Conservation (phyloP, 108 stramenopile genomes). For the Asterionellopsis glacialis region DNA sequence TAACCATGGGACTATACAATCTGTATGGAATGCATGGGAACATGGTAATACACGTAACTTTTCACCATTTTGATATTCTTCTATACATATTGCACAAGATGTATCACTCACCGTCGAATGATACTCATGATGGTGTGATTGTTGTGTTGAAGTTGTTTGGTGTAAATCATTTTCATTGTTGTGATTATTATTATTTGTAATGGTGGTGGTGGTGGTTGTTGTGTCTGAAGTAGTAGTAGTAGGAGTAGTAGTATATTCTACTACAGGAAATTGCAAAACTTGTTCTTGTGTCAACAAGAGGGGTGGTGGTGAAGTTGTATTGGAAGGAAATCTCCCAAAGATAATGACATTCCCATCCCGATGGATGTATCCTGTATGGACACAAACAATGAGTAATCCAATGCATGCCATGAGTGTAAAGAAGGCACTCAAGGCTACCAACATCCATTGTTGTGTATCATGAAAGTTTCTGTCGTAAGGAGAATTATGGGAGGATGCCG, state of each 20-base stretch:
- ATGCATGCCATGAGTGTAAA: conserved; percentile 29
- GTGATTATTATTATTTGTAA: no score
- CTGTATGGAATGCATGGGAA: conserved; percentile 78
- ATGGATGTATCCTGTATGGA: conserved; percentile 24
- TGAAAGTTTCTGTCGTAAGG: no score
- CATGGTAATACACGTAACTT: conserved; percentile 77
- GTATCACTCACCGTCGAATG: conserved; percentile 5
- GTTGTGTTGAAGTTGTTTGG: no score
- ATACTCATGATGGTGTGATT: no score
- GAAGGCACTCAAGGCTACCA: conserved; percentile 29
- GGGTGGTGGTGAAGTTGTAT: conserved; percentile 1
- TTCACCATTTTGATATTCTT: conserved; percentile 78
- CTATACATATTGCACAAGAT: conserved; percentile 85
- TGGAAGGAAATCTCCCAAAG: conserved; percentile 19
- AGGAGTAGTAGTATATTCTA: conserved; percentile 5
- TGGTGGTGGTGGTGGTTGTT: no score
- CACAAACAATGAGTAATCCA: conserved; percentile 31
- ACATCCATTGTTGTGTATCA: conserved; percentile 7
- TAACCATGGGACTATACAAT: conserved; percentile 91
- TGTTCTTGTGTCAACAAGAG: conserved; percentile 23
- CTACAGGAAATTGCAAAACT: conserved; percentile 14
- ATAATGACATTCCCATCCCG: conserved; percentile 10
- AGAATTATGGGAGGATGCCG: no score
- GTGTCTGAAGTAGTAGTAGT: no score
- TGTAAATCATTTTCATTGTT: no score